Base-by-base conservation (phyloP, 2,329 filamentous ascomycete species). In the Coniochaeta prunicola region DNA sequence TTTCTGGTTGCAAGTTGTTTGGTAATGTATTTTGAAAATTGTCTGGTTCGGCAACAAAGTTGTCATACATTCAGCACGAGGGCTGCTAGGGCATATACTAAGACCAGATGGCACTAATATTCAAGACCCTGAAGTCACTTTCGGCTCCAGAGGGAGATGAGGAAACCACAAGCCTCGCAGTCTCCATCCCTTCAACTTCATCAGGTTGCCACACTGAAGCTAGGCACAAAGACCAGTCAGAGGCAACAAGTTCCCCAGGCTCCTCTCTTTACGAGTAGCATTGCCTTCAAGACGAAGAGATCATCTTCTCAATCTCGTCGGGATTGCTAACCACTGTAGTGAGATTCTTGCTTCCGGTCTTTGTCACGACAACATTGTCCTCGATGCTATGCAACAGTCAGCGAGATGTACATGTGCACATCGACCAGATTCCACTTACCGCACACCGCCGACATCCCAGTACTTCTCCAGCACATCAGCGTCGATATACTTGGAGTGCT, bases 401-500 rank as follows among this genome's bases (percentile, higher is more conserved):
- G 58, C n/a, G 15, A 21, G 4, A 19, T 17, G 53, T n/a, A n/a
- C 19, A 36, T 21, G n/a, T 19, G 12, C 10, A 45, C 17, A n/a
- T 4, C 53, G 9, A 21, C 0, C 4, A 21, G 38, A 53, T 42
- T 59, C 40, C 28, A 57, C 10, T 40, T 30, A 83, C 75, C 87
- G 80, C 13, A 92, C 87, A 64, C 89, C 89, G 12, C 89, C 89
- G 1, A 92, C 91, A 57, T 88, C 83, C 86, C 92, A 92, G 74
- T 94, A 97, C 65, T 82, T 83, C 13, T 91, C 81, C 40, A 97
- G 73, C 1, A 92, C 88, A 21, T 79, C 74, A 42, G 78, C 76
- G 68, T 96, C 85, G 66, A 97, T 96, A 68, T 86, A 96, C 68
- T 88, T 86, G 58, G 83, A 81, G 67, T 92, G 85, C 54, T 84